Base-by-base conservation (phyloP, 2,329 filamentous ascomycete species). In the Aureobasidium musti region DNA sequence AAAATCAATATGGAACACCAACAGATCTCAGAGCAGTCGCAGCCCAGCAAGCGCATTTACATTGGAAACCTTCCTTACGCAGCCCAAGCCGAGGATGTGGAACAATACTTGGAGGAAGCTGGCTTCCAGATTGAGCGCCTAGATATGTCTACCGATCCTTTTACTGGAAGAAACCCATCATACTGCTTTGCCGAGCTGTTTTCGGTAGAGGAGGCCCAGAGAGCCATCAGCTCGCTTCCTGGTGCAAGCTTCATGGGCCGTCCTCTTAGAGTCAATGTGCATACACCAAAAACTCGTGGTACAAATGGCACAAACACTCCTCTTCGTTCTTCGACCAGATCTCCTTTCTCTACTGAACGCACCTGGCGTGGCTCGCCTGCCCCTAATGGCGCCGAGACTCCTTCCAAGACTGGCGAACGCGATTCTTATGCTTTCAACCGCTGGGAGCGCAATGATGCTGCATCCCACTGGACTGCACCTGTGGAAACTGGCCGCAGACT, bases 151-250 rank as follows among this genome's bases (percentile, higher is more conserved):
- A 82, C 89, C 63, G 88, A 91, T 72, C 84, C 87, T 1, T 86
- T 89, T 75, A 89, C 84, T 35, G 85, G 83, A 47, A 82, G 88
- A 52, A 91, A 91, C 74, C 88, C 88, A 0, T 89, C 87, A 43
- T 91, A 91, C 78, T 91, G 89, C 78, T 91, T 92, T 71, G 85
- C 91, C 53, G 89, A 91, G 72, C 85, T 91, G 67, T 76, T 77
- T 53, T 82, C 80, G 54, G 81, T 81, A 53, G 84, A 85, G 33
- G 79, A 85, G 35, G 88, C 88, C 3, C 80, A 84, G 5, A 75
- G 75, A 1, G 87, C 86, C 1, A 85, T 91, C 74, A 72, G 76
- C n/a, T 79, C 82, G 14, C 78, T 91, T 50, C 80, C 84, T 65
- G 83, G 83, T 21, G 79, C 79, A 23, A 77, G 81, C 14, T 78